Evolutionary conservation across 2,329 filamentous ascomycete genomes (phyloP).

Genomic region (Hymenoscyphus scutula): DNA sequence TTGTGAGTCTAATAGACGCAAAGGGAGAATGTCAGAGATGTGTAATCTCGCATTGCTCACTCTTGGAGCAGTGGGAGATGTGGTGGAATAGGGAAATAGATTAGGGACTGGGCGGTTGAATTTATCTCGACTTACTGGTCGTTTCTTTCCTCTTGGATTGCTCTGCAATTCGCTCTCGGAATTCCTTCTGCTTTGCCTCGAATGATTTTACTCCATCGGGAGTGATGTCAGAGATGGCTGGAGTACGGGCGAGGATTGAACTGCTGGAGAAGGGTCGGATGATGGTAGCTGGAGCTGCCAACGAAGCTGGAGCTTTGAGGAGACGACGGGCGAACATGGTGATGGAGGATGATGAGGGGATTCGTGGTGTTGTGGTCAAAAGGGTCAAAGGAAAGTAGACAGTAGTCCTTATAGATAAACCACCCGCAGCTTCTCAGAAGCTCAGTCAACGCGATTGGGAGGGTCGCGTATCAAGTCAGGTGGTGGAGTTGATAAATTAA

Average conservation of each 20-base stretch:
- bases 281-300: slow-evolving; percentile 40
- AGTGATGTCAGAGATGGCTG: slow-evolving; percentile 83
- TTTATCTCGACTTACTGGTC: slow-evolving; percentile 68
- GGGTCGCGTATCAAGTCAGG: not conserved
- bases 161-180: slow-evolving; percentile 77
- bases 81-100: slow-evolving; percentile 41
- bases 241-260: slow-evolving; percentile 48
- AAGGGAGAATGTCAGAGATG: slow-evolving; percentile 30
- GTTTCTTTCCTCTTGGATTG: slow-evolving; percentile 78
- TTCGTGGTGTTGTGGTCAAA: too few relatives aligned
- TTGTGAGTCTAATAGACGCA: slow-evolving; percentile 58
- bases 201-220: slow-evolving; percentile 71
- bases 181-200: slow-evolving; percentile 78
- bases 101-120: slow-evolving; percentile 10
- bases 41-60: slow-evolving; percentile 45
- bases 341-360: not conserved
- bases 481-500: not conserved
- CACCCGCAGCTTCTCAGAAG: slow-evolving; percentile 11
- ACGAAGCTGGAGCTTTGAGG: slow-evolving; percentile 25
- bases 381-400: slow-evolving; percentile 3
- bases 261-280: slow-evolving; percentile 58
- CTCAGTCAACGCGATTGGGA: slow-evolving; percentile 1
- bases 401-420: slow-evolving; percentile 2
- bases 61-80: slow-evolving; percentile 44
- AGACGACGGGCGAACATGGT: slow-evolving; percentile 29